A percentile compares a stretch with the other conserved stretches of the same genome.
Conservation (phyloP, 768 basidiomycete genomes). For the Hericium rajendrae region DNA sequence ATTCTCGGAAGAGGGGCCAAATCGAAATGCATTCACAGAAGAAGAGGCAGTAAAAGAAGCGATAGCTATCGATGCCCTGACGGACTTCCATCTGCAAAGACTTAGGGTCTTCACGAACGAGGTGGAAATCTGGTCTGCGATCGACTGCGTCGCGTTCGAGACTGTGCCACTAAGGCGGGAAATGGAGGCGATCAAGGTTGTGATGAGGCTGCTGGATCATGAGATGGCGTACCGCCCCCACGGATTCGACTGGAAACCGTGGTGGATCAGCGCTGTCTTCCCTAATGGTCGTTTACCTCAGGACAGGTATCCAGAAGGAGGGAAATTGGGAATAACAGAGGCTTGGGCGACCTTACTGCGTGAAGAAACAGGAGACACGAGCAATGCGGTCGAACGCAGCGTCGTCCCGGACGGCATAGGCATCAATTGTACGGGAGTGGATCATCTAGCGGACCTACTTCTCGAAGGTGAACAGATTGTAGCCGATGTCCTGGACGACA, state of each 20-base stretch:
- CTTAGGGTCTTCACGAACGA: constrained; percentile 44
- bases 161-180: constrained; percentile 65
- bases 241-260: constrained; percentile 36
- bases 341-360: constrained; percentile 34
- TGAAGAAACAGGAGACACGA: constrained; percentile 9
- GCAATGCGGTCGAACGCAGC: not conserved
- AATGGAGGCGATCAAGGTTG: constrained; percentile 51
- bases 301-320: constrained; percentile 17
- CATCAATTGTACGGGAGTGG: constrained; percentile 60
- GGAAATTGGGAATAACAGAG: constrained; percentile 25
- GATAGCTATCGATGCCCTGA: constrained; percentile 40
- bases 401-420: constrained; percentile 49
- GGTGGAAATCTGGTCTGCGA: constrained; percentile 36
- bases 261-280: constrained; percentile 69
- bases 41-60: constrained; percentile 21
- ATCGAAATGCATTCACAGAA: constrained; percentile 32
- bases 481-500: constrained; percentile 1
- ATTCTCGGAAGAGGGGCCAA: constrained; percentile 17
- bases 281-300: constrained; percentile 42
- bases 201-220: constrained; percentile 34
- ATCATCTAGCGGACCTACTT: constrained; percentile 33
- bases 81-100: constrained; percentile 54
- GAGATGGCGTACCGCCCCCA: constrained; percentile 8
- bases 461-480: constrained; percentile 24
- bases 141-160: constrained; percentile 70